Evolutionary conservation across 768 basidiomycete genomes (phyloP), one percentile per base, ranked within the genome.

Genomic region (Kwoniella botswanensis): DNA sequence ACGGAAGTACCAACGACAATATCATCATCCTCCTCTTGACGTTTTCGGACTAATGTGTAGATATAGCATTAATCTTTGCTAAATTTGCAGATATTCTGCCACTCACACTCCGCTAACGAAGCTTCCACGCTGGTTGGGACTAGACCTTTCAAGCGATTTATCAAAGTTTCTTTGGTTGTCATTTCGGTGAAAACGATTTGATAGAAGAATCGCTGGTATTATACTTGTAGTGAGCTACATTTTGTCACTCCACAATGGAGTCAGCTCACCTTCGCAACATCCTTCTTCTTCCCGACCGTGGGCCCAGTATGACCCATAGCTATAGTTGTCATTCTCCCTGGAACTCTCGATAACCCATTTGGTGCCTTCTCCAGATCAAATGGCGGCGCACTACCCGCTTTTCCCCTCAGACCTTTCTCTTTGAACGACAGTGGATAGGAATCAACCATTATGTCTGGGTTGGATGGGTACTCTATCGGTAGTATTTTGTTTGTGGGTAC

Each of bases 1-100:
- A 91, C 93, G 76, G 93, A 90, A 2, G 92, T 88, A 13, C 93
- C 94, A 17, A 93, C 90, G 58, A 93, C 86, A 76, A 99, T 96
- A 71, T 98, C 96, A 67, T 95, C 94, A 73, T 98, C 94, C 35
- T 90, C 91, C 15, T 85, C 86, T 59, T 92, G 92, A 92, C 76
- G 55, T 44, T 59, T 67, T 21, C 41, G 42, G 65, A 67, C 65
- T 67, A 21, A 4, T 54, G 11, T 11, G 52, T 17, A 15, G 50
- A 67, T 68, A 41, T 24, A 65, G 71, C 56, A 65, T 60, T 52
- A 63, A 11, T 15, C 60, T 26, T 29, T 44, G 67, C 6, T 15
- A 58, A 44, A 43, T 13, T 24, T 21, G 11, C 54, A 61, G 18
- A 4, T 11, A 18, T 3, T 9, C 54, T 55, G 18, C 24, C 0